These are phyloP conservation scores for Aegilops umbellulata DNA, from an alignment of 176 grass and related monocot genomes.

Conservation along the genomic window DNA sequence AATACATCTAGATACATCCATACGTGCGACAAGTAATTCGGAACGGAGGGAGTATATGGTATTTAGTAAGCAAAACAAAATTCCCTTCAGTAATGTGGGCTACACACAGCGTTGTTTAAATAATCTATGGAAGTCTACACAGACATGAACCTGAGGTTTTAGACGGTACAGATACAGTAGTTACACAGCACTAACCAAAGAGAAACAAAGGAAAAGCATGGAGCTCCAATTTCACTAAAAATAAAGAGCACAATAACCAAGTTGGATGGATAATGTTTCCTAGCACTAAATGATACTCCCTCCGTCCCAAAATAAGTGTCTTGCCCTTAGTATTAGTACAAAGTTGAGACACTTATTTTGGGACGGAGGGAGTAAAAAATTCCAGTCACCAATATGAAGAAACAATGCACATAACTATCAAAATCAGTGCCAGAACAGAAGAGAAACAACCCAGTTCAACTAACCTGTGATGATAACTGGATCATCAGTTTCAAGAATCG, in stretches of 20 bases:
- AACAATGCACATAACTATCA: conserved; percentile 2
- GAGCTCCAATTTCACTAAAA: not conserved
- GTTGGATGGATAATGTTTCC: no score
- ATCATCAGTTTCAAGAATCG: conserved; percentile 97
- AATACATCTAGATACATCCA: no score
- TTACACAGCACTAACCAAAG: not conserved
- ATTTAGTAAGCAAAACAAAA: not conserved
- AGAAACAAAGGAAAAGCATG: not conserved
- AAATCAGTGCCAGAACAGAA: conserved; percentile 19
- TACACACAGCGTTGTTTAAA: not conserved
- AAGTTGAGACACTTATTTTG: no score
- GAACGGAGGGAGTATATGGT: no score
- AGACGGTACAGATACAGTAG: not conserved
- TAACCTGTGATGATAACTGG: conserved; percentile 96
- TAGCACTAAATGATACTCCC: no score
- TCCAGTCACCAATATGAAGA: conserved; percentile 20
- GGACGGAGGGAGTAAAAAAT: no score
- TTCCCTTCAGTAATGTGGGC: not conserved
- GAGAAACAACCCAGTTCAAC: conserved; percentile 31
- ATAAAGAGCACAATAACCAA: no score
- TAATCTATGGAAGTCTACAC: not conserved
- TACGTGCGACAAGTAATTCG: no score
- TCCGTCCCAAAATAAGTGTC: no score
- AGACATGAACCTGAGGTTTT: not conserved
- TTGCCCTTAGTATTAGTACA: no score